phyloP scores from a whole-genome alignment of 305 asterid genomes.

The Ajuga reptans region DNA sequence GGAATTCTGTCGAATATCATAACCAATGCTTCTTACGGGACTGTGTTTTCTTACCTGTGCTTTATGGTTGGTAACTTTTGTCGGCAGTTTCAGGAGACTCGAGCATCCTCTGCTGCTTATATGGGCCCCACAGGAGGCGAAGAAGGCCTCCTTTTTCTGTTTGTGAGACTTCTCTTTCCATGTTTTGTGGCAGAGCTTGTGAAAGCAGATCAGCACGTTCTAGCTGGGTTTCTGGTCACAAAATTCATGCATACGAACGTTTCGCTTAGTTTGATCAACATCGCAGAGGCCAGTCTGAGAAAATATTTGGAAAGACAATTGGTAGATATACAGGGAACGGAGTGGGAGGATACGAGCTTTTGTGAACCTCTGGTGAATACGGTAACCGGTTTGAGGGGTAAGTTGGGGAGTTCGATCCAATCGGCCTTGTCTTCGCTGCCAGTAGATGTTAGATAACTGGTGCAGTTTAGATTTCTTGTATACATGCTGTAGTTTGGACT shows the following conservation, averaged over 20 bases:
- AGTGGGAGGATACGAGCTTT: conserved; percentile 25
- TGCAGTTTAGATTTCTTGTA: conserved; percentile 9
- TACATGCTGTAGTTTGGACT: conserved; percentile 16
- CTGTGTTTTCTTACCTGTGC: conserved; percentile 64
- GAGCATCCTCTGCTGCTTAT: conserved; percentile 21
- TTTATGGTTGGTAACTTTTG: conserved; percentile 65
- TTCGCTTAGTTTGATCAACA: conserved; percentile 58
- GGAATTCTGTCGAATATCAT: conserved; percentile 47
- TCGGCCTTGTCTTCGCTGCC: conserved; percentile 48
- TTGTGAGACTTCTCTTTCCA: conserved; percentile 54
- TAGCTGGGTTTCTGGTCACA: conserved; percentile 74
- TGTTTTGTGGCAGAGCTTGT: conserved; percentile 74
- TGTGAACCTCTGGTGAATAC: conserved; percentile 41
- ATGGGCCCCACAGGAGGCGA: conserved; percentile 5
- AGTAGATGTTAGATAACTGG: conserved; percentile 34
- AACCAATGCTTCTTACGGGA: conserved; percentile 46
- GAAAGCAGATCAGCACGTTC: conserved; percentile 63
- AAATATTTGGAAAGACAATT: conserved; percentile 47
- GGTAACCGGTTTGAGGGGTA: conserved; percentile 36
- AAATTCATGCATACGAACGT: conserved; percentile 59
- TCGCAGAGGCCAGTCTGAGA: conserved; percentile 62
- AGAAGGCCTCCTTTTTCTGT: conserved; percentile 26
- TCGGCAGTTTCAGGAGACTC: conserved; percentile 58
- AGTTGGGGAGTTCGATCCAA: conserved; percentile 38
- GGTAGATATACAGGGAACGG: conserved; percentile 25